A percentile compares a stretch with the other conserved stretches of the same genome.
Conservation (phyloP, 148 eudicot genomes). For the Camellia sinensis region DNA sequence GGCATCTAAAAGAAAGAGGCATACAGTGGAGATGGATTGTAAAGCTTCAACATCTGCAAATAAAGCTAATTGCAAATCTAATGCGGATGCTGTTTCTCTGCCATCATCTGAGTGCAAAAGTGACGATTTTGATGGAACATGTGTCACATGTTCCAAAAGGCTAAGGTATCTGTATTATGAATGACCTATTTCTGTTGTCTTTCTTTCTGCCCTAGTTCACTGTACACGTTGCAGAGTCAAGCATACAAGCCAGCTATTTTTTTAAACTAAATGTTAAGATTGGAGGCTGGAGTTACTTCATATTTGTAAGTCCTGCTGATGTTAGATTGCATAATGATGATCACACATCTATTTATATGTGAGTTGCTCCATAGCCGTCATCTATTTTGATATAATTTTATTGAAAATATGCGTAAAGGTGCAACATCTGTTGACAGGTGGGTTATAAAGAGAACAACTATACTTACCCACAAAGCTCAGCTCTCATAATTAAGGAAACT, state of each 20-base stretch:
- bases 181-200: not conserved
- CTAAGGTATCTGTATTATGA: constrained; percentile 10
- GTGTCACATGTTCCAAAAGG: constrained; percentile 8
- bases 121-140: not conserved
- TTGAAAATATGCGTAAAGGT: not conserved
- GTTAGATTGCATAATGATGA: not conserved
- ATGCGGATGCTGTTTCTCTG: constrained; percentile 17
- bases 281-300: not conserved
- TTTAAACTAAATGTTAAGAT: constrained; percentile 1
- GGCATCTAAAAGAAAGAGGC: constrained; percentile 16
- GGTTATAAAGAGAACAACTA: not conserved
- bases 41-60: not conserved
- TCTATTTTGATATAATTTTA: not conserved
- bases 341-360: not conserved
- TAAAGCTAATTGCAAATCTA: not conserved
- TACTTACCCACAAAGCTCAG: not conserved
- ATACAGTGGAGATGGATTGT: not conserved
- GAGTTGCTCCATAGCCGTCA: not conserved
- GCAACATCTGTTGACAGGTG: not conserved
- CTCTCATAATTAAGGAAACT: not conserved
- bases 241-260: not conserved
- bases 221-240: not conserved
- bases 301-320: not conserved
- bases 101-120: constrained; percentile 8
- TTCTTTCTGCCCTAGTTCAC: not conserved